phyloP scores from a whole-genome alignment of 805 yeast genomes.

The Saccharomycopsis vini region DNA sequence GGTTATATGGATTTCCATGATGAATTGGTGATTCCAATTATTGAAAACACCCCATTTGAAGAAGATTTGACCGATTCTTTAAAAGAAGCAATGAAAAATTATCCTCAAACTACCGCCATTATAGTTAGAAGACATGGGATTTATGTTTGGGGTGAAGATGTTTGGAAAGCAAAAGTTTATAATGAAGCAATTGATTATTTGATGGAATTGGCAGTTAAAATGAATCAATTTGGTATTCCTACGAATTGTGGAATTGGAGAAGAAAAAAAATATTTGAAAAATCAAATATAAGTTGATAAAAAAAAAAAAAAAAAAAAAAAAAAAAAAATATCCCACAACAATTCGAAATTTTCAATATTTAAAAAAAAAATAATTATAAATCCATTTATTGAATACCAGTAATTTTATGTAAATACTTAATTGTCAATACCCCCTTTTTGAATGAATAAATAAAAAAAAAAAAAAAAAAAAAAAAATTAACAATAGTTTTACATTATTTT shows the following conservation, averaged over 20 bases:
- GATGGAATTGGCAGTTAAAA: conserved; percentile 74
- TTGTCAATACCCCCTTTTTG: too few species aligned
- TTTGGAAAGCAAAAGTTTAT: conserved; percentile 87
- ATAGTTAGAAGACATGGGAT: conserved; percentile 90
- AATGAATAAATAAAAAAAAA: too few species aligned
- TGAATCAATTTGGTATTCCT: conserved; percentile 63
- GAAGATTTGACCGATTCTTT: conserved; percentile 68
- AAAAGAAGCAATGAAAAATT: conserved; percentile 50
- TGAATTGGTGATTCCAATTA: conserved; percentile 75
- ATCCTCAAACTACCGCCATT: conserved; percentile 79
- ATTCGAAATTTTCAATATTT: too few species aligned
- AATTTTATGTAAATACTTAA: too few species aligned
- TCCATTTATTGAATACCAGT: too few species aligned
- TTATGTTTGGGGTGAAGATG: conserved; percentile 91
- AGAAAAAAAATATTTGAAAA: background rate
- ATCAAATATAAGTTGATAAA: too few species aligned
- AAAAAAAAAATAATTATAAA: too few species aligned
- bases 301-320: too few species aligned
- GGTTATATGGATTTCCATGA: conserved; percentile 69
- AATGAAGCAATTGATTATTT: conserved; percentile 91
- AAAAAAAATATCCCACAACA: too few species aligned
- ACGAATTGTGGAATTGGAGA: conserved; percentile 26
- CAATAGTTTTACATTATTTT: too few species aligned
- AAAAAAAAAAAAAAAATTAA: too few species aligned
- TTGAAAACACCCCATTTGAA: conserved; percentile 84